Base-by-base conservation (phyloP, 108 stramenopile species). In the Conticribra weissflogii region DNA sequence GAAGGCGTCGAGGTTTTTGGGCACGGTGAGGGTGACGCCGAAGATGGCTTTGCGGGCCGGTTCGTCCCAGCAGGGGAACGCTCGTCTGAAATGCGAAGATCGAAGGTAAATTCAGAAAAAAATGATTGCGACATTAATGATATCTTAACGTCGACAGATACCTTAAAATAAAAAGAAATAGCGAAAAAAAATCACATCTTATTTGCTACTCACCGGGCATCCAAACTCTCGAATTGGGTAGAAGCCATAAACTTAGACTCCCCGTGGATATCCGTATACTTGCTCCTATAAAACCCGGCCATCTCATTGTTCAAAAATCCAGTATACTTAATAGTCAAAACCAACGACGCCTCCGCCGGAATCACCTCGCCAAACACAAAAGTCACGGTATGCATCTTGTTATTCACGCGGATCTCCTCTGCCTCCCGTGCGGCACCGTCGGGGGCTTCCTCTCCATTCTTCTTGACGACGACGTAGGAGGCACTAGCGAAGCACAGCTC, bases 21-120 rank as follows among this genome's bases (percentile, higher is more conserved):
- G 92, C 0, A 97, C 83, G 15, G 81, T 75, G 62, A 97, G 68
- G 0, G 97, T 90, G 22, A 98, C 76, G 21, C 68, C 71, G 59
- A 99, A 98, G 15, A 88, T 82, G 12, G 97, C 96, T 83, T 99
- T 99, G 52, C 91, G 86, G 27, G 89, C 86, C 8, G 98, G 98
- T 84, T 99, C 98, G 77, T 99, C 98, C 83, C 96, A 94, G 76
- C 98, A 98, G 29, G 97, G 97, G 74, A 99, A 98, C 47, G 90
- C 90, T 17, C 96, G 86, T 31, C 92, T 78, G 3, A 9, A 41
- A 41, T 41, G 22, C 23, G 28, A 12, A 32, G 24, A 18, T 30
- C 8, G 12, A 41, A 9, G 36, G 36, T 41, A 41, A 41, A 41
- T 9, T 41, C 5, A 41, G n/a, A n/a, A n/a, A n/a, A n/a, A n/a